Base-by-base conservation (phyloP, 2,329 filamentous ascomycete genomes). In the Colletotrichum trifolii region DNA sequence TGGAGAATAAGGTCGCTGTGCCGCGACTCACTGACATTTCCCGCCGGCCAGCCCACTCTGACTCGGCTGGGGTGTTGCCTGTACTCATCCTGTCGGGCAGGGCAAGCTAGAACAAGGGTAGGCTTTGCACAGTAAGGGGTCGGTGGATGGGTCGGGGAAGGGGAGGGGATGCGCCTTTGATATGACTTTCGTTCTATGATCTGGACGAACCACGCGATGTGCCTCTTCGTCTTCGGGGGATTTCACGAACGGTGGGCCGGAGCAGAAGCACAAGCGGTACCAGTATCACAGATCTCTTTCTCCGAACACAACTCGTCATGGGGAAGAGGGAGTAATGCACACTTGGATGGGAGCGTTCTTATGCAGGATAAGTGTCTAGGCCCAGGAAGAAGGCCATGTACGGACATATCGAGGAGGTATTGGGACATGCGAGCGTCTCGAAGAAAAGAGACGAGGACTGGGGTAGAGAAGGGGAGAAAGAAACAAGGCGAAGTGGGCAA, bases 1-100 rank as follows among this genome's bases (percentile, higher is more conserved):
- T 59, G 58, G 54, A 64, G 54, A 64, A 66, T 68, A 62, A 67
- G 57, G 63, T 66, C 58, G 56, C 54, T 53, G 57, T 62, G 63
- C 66, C 58, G 66, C 64, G 53, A 64, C 58, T 66, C 63, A 68
- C 64, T 67, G 63, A 61, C 62, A 55, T 58, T 48, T 67, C 82
- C 82, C 68, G 80, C 76, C 60, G 73, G 70, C 67, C 69, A 64
- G 33, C 54, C 63, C 59, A 57, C 53, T 66, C 48, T 58, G 33
- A 52, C 57, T 61, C 47, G 50, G 13, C 62, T 34, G n/a, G 62
- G 62, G 52, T 11, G 42, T 43, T 13, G 56, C 35, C 36, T 54
- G 38, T 45, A 17, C 62, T 65, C 50, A 61, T 52, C 45, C n/a
- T 61, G 25, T 54, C 45, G 52, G 15, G 52, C 58, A 66, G 39